phyloP scores from a whole-genome alignment of 768 basidiomycete species.

The Podaxis sp. region DNA sequence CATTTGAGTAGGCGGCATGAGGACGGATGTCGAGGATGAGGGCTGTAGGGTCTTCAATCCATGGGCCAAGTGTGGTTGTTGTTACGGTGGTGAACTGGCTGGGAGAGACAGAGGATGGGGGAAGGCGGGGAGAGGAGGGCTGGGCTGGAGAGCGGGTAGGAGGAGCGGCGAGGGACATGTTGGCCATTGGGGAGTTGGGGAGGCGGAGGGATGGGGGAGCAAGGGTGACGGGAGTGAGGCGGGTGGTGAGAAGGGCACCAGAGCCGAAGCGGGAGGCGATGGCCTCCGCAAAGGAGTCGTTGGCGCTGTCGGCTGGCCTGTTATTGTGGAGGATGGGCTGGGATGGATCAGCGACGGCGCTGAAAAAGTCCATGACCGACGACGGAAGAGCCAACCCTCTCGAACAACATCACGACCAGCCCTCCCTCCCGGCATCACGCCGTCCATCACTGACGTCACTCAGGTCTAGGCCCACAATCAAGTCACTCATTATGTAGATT shows the following conservation, averaged over 20 bases:
- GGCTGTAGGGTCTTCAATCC: constrained; percentile 34
- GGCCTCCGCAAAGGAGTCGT: constrained; percentile 51
- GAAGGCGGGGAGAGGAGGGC: not conserved
- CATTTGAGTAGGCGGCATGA: constrained; percentile 66
- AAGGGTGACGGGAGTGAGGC: constrained; percentile 20
- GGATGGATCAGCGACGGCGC: constrained; percentile 26
- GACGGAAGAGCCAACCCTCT: constrained; percentile 12
- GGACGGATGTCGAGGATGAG: constrained; percentile 90
- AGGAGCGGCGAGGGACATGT: constrained; percentile 19
- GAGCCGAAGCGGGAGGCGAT: constrained; percentile 47
- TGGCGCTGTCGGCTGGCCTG: constrained; percentile 22
- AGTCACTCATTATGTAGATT: not conserved
- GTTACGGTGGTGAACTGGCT: constrained; percentile 26
- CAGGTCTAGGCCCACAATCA: not conserved
- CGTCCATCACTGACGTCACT: constrained; percentile 17
- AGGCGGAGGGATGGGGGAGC: constrained; percentile 18
- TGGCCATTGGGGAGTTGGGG: constrained; percentile 24
- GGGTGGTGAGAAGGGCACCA: constrained; percentile 35
- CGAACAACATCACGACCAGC: not conserved
- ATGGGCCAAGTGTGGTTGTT: constrained; percentile 26
- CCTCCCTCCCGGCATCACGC: not conserved
- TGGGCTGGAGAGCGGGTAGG: constrained; percentile 12
- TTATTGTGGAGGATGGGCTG: constrained; percentile 23
- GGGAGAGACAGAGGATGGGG: constrained; percentile 13
- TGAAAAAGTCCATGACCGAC: constrained; percentile 42